These are phyloP conservation scores for Borovskyia barvae DNA, from an alignment of 208 protist genomes.

Conservation along the genomic window DNA sequence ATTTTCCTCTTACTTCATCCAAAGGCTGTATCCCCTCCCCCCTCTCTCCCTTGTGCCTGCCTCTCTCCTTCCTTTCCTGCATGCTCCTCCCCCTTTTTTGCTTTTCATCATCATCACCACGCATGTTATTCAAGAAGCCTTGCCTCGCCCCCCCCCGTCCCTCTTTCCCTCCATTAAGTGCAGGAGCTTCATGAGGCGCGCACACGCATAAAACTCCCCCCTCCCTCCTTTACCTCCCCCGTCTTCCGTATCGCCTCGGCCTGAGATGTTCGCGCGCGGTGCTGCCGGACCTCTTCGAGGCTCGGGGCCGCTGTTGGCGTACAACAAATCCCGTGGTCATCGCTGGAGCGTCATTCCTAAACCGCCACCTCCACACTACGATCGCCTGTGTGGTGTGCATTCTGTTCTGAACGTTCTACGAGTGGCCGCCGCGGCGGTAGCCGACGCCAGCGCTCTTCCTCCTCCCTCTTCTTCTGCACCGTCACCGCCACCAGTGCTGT, in stretches of 20 bases:
- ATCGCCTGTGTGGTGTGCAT: slow-evolving; percentile 73
- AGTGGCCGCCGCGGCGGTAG: no score
- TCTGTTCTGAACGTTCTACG: slow-evolving; percentile 61
- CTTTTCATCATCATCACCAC: no score
- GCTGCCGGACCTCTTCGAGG: slow-evolving; percentile 5
- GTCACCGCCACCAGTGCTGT: no score
- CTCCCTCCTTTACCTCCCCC: neutral
- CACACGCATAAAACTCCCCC: no score
- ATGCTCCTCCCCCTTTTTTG: no score
- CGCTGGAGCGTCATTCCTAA: slow-evolving; percentile 73
- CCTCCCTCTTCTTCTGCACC: no score
- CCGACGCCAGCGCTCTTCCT: no score
- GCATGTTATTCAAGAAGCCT: no score
- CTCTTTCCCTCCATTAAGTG: no score
- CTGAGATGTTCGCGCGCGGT: neutral
- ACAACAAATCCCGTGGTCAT: slow-evolving; percentile 59
- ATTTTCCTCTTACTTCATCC: neutral
- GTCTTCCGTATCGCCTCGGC: neutral
- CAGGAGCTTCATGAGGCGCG: no score
- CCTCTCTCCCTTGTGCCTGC: neutral
- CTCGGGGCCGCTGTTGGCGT: slow-evolving; percentile 23
- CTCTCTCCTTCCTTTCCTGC: neutral
- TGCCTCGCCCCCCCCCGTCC: no score
- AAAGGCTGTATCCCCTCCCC: no score
- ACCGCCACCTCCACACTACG: slow-evolving; percentile 53